Percentiles rank a stretch among this genome's conserved stretches.
Evolutionary conservation across 1,284 basidiomycete genomes (phyloP).

Genomic region (Ustilago lituana): DNA sequence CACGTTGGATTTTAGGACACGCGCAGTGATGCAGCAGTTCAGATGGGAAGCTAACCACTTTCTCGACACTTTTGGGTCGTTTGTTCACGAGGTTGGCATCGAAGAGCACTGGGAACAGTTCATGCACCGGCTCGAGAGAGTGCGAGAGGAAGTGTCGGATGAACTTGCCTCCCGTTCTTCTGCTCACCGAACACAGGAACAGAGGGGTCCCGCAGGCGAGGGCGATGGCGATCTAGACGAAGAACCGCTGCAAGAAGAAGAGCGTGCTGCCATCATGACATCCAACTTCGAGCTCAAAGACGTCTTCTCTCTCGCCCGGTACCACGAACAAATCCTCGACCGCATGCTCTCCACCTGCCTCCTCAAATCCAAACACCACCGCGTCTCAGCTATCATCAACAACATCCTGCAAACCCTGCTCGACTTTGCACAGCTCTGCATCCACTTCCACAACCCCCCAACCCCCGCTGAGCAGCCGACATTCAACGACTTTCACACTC

Average conservation of each 20-base stretch:
- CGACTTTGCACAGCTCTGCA: constrained; percentile 42
- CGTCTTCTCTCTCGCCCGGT: constrained; percentile 53
- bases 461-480: constrained; percentile 3
- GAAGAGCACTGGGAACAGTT: constrained; percentile 36
- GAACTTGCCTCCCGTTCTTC: constrained; percentile 14
- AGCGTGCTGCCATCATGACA: constrained; percentile 22
- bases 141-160: constrained; percentile 27
- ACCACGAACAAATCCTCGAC: constrained; percentile 53
- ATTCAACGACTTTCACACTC: constrained; percentile 22
- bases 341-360: constrained; percentile 51
- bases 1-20: constrained; percentile 24
- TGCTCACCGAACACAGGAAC: too few species aligned
- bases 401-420: constrained; percentile 33
- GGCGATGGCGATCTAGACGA: constrained; percentile 35
- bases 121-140: constrained; percentile 30
- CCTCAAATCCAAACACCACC: constrained; percentile 37
- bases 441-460: constrained; percentile 29
- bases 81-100: constrained; percentile 41
- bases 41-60: constrained; percentile 34
- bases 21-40: constrained; percentile 32
- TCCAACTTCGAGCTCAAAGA: constrained; percentile 48
- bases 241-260: constrained; percentile 32
- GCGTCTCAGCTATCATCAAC: constrained; percentile 24
- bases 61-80: constrained; percentile 24
- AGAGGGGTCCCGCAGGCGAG: background rate